Base-by-base conservation (phyloP, 1,139 yeast species). In the Kazachstania sp. region DNA sequence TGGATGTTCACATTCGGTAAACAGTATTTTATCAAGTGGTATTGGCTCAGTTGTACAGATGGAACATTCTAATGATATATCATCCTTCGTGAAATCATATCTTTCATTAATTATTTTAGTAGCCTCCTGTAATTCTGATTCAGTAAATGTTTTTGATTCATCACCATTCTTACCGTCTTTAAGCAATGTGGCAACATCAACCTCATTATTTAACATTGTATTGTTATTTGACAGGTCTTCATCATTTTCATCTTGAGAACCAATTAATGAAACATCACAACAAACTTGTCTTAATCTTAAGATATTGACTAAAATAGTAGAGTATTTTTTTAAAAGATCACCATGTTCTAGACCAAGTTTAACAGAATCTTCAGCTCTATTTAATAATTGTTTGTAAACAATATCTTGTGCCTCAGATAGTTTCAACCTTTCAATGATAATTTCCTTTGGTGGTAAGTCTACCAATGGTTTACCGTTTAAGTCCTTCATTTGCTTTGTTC, bases 401-500 rank as follows among this genome's bases (percentile, higher is more conserved):
- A 70, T 71, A 44, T 73, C 72, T 61, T 92, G 97, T 39, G 75
- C 72, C 18, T 78, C 79, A 46, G 80, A 80, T 54, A 92, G 81
- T 45, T 74, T 72, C 23, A 92, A 72, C 44, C 75, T 75, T 57
- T 86, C 86, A 39, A 88, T 78, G 0, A 73, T 67, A 3, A 92
- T 79, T 49, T 81, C 83, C 59, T 87, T 90, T 0, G 78, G 74
- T 0, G 97, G 97, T 30, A 92, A 65, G 43, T 74, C 78, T 1
- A 92, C 95, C 42, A 92, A 67, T 1, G 86, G 83, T 31, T 75
- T 71, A 0, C 97, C 97, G 58, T 86, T 75, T 6, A 67, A 71
- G 53, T 76, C 86, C 56, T 77, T 83, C 88, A 88, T 92, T 54
- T 75, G 78, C 58, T 92, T 92, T 0, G 97, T 90, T 58, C 98